Evolutionary conservation across 768 basidiomycete species (phyloP).

Genomic region (Tylopilus subfusipes): DNA sequence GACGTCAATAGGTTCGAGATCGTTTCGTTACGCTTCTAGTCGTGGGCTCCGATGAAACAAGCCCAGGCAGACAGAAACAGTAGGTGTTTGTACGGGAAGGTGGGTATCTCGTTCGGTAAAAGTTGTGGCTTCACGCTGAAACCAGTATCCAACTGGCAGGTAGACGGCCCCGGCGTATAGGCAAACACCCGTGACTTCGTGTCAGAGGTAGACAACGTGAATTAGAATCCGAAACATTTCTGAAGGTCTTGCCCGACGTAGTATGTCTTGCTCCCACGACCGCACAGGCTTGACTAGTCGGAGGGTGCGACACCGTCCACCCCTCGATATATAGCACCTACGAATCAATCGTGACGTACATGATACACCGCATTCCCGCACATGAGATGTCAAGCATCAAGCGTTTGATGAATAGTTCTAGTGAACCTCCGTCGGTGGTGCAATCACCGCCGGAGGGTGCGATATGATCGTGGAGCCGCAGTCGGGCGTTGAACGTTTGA

Average conservation of each 20-base stretch:
- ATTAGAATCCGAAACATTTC: no score
- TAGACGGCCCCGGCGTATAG: no score
- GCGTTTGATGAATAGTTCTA: background rate
- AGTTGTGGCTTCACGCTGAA: background rate
- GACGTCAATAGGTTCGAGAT: background rate
- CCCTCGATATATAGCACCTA: no score
- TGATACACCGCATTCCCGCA: background rate
- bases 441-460: conserved; percentile 1
- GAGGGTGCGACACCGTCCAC: no score
- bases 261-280: background rate
- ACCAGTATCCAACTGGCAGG: no score
- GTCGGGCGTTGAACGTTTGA: background rate
- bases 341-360: background rate
- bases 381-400: background rate
- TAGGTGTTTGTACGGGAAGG: background rate
- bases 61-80: background rate
- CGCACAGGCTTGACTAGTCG: no score
- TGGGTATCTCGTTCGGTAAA: background rate
- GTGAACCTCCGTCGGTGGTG: background rate
- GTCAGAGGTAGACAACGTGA: background rate
- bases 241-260: background rate
- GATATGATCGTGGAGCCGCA: conserved; percentile 19
- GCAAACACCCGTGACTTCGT: no score
- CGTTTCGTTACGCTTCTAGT: conserved; percentile 1
- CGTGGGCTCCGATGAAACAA: background rate